Evolutionary conservation across 495 filamentous ascomycete species (phyloP), one percentile per base, ranked within the genome.

Genomic region (Daldinia caldariorum): DNA sequence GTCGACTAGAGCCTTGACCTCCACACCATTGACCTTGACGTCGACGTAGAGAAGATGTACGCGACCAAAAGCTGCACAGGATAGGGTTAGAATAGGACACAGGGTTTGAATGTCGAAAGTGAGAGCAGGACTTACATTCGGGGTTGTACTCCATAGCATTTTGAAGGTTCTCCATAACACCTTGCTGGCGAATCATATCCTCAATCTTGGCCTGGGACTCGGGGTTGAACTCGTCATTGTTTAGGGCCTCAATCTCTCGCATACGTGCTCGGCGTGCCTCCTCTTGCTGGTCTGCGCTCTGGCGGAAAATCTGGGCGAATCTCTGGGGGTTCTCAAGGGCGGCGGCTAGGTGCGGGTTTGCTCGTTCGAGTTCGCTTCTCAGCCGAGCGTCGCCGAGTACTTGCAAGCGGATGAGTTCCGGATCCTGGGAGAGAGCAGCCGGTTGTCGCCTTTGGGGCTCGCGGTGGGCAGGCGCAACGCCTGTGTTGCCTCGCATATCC

Each of bases 1-100:
- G 79, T 99, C 95, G 70, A 99, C 96, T 57, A 99, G 92, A 8
- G 96, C 95, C 82, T 97, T 98, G 69, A 99, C 88, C 56, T 91
- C 90, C 70, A 91, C 86, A 12, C 90, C 90, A 79, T 98, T 98
- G 61, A 99, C 95, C 79, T 97, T 92, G 66, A 97, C 93, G 75
- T 94, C 91, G 75, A 97, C 92, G 78, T 98, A 99, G 39, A 99
- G 87, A 90, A 99, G 95, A 60, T 92, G 93, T 13, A 99, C 95
- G 73, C 89, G 85, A 49, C 91, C 95, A 75, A 98, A 98, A 31
- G 93, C 94, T 97, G 73, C 53, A 70, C 31, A 54, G 12, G n/a
- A 61, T 47, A 31, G 57, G 63, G n/a, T 54, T 57, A 67, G 54
- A 35, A 61, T 57, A 67, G 54, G 31, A 61, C 22, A 37, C 38